Evolutionary conservation across 768 basidiomycete species (phyloP).

Genomic region (Boletus vermiculosoides): DNA sequence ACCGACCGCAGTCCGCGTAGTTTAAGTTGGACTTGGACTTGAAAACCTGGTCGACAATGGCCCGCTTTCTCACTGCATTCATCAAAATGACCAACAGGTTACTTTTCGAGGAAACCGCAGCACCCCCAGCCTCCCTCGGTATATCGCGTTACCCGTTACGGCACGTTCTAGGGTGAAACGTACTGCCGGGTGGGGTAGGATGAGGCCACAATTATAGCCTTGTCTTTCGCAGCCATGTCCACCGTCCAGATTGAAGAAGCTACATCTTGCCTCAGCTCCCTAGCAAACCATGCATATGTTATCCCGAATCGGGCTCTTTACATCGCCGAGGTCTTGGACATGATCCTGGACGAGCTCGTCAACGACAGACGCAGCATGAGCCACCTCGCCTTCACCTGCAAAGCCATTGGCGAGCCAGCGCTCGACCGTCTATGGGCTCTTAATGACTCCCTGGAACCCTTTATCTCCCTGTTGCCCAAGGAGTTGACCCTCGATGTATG

Average conservation of each 20-base stretch:
- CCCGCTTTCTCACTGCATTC: background rate
- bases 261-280: background rate
- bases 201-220: too few relatives aligned
- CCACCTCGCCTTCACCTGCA: slow-evolving; percentile 24
- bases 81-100: background rate
- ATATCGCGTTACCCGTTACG: slow-evolving; percentile 9
- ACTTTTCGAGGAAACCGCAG: background rate
- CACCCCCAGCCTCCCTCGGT: background rate
- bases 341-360: slow-evolving; percentile 22
- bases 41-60: background rate
- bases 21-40: background rate
- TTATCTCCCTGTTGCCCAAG: slow-evolving; percentile 20
- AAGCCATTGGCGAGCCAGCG: slow-evolving; percentile 14
- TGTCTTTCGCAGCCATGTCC: slow-evolving; percentile 7
- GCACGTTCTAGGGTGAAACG: background rate
- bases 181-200: background rate
- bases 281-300: background rate
- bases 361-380: slow-evolving; percentile 17
- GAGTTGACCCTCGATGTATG: slow-evolving; percentile 24
- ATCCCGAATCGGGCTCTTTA: slow-evolving; percentile 9
- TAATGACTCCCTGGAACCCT: slow-evolving; percentile 26
- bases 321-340: slow-evolving; percentile 24
- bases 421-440: slow-evolving; percentile 27
- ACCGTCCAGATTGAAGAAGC: background rate
- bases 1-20: background rate